Conservation (phyloP, 2,329 filamentous ascomycete species). For the Purpureocillium lavendulum region DNA sequence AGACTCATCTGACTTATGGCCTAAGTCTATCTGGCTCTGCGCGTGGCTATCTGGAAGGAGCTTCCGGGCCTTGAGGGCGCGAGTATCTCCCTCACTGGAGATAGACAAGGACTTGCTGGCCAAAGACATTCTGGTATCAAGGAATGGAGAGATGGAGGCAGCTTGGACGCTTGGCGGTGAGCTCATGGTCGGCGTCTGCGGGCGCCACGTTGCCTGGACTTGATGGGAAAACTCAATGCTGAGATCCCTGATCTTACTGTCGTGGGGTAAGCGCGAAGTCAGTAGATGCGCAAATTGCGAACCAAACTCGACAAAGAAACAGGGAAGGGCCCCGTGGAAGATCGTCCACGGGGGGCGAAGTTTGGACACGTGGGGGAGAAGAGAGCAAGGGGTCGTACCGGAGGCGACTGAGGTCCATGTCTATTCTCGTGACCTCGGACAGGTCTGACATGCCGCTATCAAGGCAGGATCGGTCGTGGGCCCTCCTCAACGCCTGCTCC, state of each 20-base stretch:
- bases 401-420: constrained; percentile 23
- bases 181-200: constrained; percentile 8
- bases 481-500: constrained; percentile 15
- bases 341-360: no score
- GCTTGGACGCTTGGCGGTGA: constrained; percentile 10
- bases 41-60: constrained; percentile 11
- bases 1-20: constrained; percentile 15
- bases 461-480: constrained; percentile 16
- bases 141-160: constrained; percentile 13
- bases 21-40: constrained; percentile 6
- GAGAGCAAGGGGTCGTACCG: constrained; percentile 16
- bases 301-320: no score
- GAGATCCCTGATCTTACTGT: constrained; percentile 25
- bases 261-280: constrained; percentile 4
- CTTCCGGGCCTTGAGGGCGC: constrained; percentile 13
- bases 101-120: constrained; percentile 8
- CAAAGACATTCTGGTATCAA: constrained; percentile 10
- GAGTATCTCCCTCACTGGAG: constrained; percentile 12
- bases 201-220: constrained; percentile 22
- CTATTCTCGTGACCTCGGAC: constrained; percentile 17
- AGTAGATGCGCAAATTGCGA: background rate
- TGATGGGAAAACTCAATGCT: constrained; percentile 24
- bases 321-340: no score
- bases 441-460: constrained; percentile 19
- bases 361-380: no score